Conservation (phyloP, 192 early-diverging fungal species). For the Bifiguratus adelaidae region DNA sequence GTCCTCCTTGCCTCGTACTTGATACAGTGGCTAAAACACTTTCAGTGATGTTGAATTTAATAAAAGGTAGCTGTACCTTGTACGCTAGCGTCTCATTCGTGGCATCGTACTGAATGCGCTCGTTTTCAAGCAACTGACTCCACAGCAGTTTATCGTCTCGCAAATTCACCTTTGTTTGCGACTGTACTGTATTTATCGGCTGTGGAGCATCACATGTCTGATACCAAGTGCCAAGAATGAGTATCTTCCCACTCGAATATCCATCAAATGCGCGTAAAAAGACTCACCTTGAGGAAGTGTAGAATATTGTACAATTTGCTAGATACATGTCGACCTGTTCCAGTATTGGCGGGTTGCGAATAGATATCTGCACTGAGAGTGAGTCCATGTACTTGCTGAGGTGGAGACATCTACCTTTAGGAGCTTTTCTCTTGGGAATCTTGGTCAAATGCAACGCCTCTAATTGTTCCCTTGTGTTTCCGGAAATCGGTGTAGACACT, state of each 20-base stretch:
- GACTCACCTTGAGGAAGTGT: conserved; percentile 35
- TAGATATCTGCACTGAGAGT: too few relatives aligned
- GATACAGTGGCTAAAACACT: conserved; percentile 43
- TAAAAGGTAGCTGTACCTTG: conserved; percentile 25
- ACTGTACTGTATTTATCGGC: conserved; percentile 40
- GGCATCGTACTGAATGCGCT: conserved; percentile 51
- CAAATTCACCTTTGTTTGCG: conserved; percentile 44
- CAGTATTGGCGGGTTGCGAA: conserved; percentile 46
- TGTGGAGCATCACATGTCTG: conserved; percentile 43
- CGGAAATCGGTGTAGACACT: too few relatives aligned
- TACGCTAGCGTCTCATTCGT: conserved; percentile 53
- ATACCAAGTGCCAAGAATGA: too few relatives aligned
- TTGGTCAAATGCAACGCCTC: too few relatives aligned
- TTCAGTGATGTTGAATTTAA: background rate
- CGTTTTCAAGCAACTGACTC: conserved; percentile 43
- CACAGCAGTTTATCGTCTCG: conserved; percentile 36
- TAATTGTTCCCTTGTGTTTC: too few relatives aligned
- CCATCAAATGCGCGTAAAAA: too few relatives aligned
- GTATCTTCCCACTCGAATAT: too few relatives aligned
- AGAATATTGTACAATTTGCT: conserved; percentile 44
- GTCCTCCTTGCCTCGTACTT: conserved; percentile 62
- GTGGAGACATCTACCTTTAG: too few relatives aligned
- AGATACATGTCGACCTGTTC: conserved; percentile 35
- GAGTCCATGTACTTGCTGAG: too few relatives aligned
- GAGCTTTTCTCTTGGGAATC: too few relatives aligned